These are phyloP conservation scores for Tricholoma furcatifolium DNA, from an alignment of 768 basidiomycete species.

Conservation along the genomic window DNA sequence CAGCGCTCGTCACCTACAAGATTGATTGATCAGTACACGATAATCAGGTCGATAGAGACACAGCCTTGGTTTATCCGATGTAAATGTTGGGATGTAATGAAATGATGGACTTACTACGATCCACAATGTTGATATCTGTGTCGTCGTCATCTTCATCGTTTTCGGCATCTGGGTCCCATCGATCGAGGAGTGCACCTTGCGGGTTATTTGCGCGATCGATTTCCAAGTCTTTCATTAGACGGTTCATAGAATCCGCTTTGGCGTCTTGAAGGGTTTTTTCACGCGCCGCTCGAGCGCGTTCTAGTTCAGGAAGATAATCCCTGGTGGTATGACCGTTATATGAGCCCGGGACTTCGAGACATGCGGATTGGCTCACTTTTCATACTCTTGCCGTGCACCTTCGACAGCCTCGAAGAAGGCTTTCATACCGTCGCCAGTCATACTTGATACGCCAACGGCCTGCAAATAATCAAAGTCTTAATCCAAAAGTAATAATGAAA, in stretches of 20 bases:
- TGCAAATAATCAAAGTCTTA: constrained; percentile 26
- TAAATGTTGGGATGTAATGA: neutral
- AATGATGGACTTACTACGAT: constrained; percentile 55
- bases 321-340: constrained; percentile 35
- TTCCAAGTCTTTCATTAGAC: constrained; percentile 76
- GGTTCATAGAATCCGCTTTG: constrained; percentile 75
- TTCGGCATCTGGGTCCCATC: constrained; percentile 61
- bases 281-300: constrained; percentile 61
- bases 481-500: neutral
- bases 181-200: constrained; percentile 49
- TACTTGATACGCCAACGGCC: constrained; percentile 94
- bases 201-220: constrained; percentile 73
- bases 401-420: constrained; percentile 94
- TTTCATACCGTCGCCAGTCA: constrained; percentile 92
- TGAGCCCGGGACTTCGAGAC: neutral
- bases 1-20: constrained; percentile 61
- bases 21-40: constrained; percentile 12
- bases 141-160: constrained; percentile 56
- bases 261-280: constrained; percentile 62
- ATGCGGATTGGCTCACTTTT: constrained; percentile 54
- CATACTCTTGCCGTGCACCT: constrained; percentile 83
- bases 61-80: constrained; percentile 8
- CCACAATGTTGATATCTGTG: constrained; percentile 58
- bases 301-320: constrained; percentile 90
- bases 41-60: constrained; percentile 4